Percentiles rank a stretch among this genome's conserved stretches.
Evolutionary conservation across 2,329 filamentous ascomycete species (phyloP).

Genomic region (Trichoderma brevicompactum): DNA sequence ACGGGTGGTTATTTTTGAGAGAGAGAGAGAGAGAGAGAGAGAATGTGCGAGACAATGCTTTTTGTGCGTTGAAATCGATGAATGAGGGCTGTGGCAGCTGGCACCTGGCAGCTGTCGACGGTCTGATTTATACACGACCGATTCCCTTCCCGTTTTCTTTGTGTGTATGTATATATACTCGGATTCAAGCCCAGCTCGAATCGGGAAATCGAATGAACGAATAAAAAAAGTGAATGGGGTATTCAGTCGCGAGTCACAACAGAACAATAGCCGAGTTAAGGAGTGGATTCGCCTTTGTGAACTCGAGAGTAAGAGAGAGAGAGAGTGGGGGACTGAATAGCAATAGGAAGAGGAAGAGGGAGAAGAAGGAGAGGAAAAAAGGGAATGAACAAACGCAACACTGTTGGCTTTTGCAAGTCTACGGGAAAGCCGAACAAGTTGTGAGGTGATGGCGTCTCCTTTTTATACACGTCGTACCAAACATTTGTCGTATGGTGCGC

Average conservation of each 20-base stretch:
- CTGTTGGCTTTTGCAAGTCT: not conserved
- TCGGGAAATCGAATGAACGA: not conserved
- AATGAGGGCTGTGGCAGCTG: constrained; percentile 7
- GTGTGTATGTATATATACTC: not conserved
- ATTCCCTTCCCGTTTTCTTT: not conserved
- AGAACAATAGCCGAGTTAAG: constrained; percentile 11
- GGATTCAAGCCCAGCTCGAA: constrained; percentile 15
- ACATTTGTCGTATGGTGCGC: not conserved
- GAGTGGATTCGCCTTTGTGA: not conserved
- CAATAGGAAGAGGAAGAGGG: not conserved
- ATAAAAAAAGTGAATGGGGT: not conserved
- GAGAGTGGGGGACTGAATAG: too few relatives aligned
- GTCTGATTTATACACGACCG: not conserved
- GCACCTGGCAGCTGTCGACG: constrained; percentile 18
- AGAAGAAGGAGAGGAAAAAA: not conserved
- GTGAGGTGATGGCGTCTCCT: not conserved
- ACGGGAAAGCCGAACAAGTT: not conserved
- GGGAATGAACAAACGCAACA: constrained; percentile 4
- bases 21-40: not conserved
- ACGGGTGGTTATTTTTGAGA: not conserved
- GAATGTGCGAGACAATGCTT: not conserved
- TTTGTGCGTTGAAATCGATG: constrained; percentile 7
- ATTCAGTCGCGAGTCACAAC: not conserved
- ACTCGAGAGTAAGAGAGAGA: not conserved
- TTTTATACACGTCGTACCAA: not conserved